A percentile compares a stretch with the other conserved stretches of the same genome.
phyloP scores from a whole-genome alignment of 2,329 filamentous ascomycete genomes.

The Fusarium pseudonygamai region DNA sequence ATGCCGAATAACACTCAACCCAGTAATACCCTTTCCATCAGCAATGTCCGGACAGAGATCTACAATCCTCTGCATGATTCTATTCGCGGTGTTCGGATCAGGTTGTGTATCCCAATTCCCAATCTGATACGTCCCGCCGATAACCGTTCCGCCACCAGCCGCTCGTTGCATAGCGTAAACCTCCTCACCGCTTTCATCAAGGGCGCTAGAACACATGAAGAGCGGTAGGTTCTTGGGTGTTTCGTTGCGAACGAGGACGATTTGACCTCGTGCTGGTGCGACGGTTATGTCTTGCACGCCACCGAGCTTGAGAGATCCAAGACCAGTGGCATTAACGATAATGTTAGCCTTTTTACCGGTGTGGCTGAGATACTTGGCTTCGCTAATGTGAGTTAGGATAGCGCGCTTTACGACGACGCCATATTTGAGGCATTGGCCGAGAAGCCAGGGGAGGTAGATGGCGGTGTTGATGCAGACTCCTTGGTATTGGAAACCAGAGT shows the following conservation, averaged over 20 bases:
- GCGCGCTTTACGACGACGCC: slow-evolving; percentile 76
- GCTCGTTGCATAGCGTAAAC: slow-evolving; percentile 87
- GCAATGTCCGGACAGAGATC: slow-evolving; percentile 72
- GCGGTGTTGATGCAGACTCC: slow-evolving; percentile 92
- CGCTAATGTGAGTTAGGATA: slow-evolving; percentile 72
- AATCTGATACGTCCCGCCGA: slow-evolving; percentile 85
- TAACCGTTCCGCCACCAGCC: slow-evolving; percentile 78
- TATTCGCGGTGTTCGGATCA: slow-evolving; percentile 77
- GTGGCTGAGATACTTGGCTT: slow-evolving; percentile 66
- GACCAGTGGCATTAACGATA: slow-evolving; percentile 85
- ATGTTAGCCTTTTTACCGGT: slow-evolving; percentile 68
- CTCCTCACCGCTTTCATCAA: slow-evolving; percentile 77
- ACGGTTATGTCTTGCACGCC: slow-evolving; percentile 81
- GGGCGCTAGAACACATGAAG: slow-evolving; percentile 74
- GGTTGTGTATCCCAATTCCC: slow-evolving; percentile 81
- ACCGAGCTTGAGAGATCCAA: slow-evolving; percentile 78
- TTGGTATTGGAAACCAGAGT: slow-evolving; percentile 79
- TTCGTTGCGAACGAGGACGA: slow-evolving; percentile 80
- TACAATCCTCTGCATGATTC: slow-evolving; percentile 83
- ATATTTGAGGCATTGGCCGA: slow-evolving; percentile 79
- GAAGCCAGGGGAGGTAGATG: slow-evolving; percentile 86
- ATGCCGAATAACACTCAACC: slow-evolving; percentile 79
- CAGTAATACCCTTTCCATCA: slow-evolving; percentile 73
- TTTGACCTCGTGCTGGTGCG: slow-evolving; percentile 82
- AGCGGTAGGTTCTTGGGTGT: slow-evolving; percentile 69